Evolutionary conservation across 305 asterid genomes (phyloP), one percentile per base, ranked within the genome.

Genomic region (Fraxinus velutina): DNA sequence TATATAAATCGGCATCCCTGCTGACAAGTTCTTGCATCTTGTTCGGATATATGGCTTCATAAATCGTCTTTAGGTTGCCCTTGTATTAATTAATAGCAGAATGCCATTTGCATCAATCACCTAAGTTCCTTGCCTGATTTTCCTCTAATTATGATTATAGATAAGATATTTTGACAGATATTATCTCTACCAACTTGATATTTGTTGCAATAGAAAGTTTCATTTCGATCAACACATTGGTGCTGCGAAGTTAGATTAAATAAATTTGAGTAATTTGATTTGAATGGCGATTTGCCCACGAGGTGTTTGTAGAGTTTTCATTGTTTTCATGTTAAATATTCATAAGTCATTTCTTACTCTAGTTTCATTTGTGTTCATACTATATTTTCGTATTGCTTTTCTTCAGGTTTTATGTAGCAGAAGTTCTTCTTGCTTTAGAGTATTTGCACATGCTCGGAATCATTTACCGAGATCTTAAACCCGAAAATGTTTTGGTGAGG

Each of bases 391-490:
- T 1, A 6, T 19, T 2, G 8, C 29, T 57, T 57, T 44, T 15
- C 42, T 85, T 71, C 55, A 88, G 92, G 88, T 89, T 89, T 83
- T 88, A 89, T 81, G 92, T 89, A 77, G 91, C 92, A 4, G 92
- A 88, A 88, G 89, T 89, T 77, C 91, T 89, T 37, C 90, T 89
- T 82, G 85, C 92, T 72, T 75, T 89, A 75, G 92, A 89, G 89
- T 88, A 89, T 78, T 76, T 89, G 84, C 92, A 89, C 86, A 89
- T 89, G 91, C 90, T 89, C 47, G 92, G 92, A 44, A 89, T 89
- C 86, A 84, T 89, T 78, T 88, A 89, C 74, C 80, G 91, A 85
- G 92, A 89, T 79, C 91, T 89, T 74, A 89, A 89, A 85, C 92
- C 91, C 10, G 92, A 89, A 82, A 89, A 89, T 73, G 88, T 86